Evolutionary conservation across 2,329 filamentous ascomycete genomes (phyloP), one percentile per base, ranked within the genome.

Genomic region (Talaromyces sp.): DNA sequence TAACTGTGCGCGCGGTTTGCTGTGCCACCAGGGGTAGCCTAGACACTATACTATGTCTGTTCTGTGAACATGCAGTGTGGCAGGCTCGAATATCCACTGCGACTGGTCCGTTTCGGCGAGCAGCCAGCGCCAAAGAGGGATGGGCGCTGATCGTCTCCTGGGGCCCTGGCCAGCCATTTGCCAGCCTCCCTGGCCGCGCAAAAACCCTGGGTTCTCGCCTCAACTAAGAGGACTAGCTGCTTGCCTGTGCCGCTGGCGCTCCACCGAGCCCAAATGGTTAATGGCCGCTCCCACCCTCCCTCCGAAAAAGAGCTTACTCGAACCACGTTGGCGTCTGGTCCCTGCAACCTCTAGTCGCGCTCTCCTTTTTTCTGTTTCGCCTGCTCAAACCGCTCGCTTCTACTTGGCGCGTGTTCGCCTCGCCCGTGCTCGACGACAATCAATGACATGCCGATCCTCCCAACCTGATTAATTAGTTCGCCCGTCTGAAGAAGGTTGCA

Each of bases 401-500:
- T 52, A 46, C 51, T 60, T 46, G 26, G 58, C 54, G 46, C 58
- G 54, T 57, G 48, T 61, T 50, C 59, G 48, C 56, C 51, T 52
- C 48, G 48, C 48, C 59, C 56, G 59, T 61, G 55, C 48, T 38
- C 55, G 48, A 27, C 48, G 56, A 51, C 54, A 32, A 41, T 38
- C 55, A 58, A 29, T 55, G 56, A 43, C 54, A 43, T 60, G 55
- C 43, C 59, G 51, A 58, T 61, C 59, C 21, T 35, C 27, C 27
- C 12, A 24, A 24, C 43, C 41, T 50, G 32, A 51, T 52, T 58
- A 57, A 50, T 57, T 31, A 29, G 52, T 38, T 51, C 53, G 56
- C 56, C 51, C 48, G 52, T 55, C 48, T 54, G 55, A 58, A 61
- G 27, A 58, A 55, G 56, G 59, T 61, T 58, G 32, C 59, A 61